Base-by-base conservation (phyloP, 2,329 filamentous ascomycete genomes). In the Fusarium sp. region DNA sequence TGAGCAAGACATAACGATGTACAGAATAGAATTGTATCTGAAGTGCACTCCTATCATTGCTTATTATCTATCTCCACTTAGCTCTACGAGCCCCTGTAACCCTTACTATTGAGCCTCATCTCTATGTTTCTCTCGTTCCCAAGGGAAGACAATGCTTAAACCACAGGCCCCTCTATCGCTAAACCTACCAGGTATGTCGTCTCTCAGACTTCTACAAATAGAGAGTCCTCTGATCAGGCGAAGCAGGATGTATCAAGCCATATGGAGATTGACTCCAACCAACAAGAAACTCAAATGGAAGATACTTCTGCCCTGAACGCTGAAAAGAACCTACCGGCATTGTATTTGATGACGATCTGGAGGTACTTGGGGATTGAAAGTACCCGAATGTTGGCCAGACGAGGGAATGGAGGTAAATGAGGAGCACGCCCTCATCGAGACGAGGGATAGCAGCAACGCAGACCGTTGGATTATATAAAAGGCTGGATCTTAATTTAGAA, bases 391-490 rank as follows among this genome's bases (percentile, higher is more conserved):
- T 27, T 27, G 25, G 25, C 10, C 25, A 4, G 25, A 27, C 25
- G 25, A 27, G 25, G 9, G 25, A 27, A 27, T 27, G 25, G 25
- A 27, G 25, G 25, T 27, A 27, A 27, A 10, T 27, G 25, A 27
- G 25, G 25, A 10, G 25, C 11, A 27, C 25, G 25, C 25, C 25
- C 25, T 27, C 25, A 10, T 27, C 10, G 25, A 27, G 25, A 27
- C 9, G 25, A 27, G 25, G 9, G 25, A 27, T 27, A 27, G 25
- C 25, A 27, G 25, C 25, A 71, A 70, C 68, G 53, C 44, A 47
- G 62, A 65, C 60, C n/a, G 47, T 47, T 63, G 67, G 58, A 71
- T 70, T 67, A 70, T 67, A 70, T 70, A 44, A 55, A 58, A 40
- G 67, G 63, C 67, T 70, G 63, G 22, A 43, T 29, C 10, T 15